Percentiles rank a stretch among this genome's conserved stretches.
phyloP scores from a whole-genome alignment of 1,284 basidiomycete species.

The Puccinia novopanici region DNA sequence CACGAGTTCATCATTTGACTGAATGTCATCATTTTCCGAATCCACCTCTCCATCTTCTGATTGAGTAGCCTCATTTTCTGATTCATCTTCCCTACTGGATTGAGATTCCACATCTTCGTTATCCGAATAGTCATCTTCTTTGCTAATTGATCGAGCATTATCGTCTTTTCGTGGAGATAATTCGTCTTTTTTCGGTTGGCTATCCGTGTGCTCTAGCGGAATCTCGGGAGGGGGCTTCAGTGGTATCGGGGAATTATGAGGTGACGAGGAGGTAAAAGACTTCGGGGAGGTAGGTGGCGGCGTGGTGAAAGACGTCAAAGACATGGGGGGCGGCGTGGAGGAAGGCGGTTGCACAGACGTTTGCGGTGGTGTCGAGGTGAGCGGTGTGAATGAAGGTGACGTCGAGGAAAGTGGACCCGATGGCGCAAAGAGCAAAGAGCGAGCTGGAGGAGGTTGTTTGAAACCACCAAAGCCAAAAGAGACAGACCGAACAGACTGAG shows the following conservation, averaged over 20 bases:
- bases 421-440: not conserved
- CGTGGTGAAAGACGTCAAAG: not conserved
- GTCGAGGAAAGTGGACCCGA: not conserved
- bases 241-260: not conserved
- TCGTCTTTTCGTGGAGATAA: not conserved
- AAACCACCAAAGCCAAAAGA: constrained; percentile 32
- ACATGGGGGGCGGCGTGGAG: not conserved
- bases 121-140: not conserved
- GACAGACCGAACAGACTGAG: not conserved
- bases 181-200: not conserved
- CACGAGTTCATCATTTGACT: not conserved
- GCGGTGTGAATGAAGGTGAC: not conserved
- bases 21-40: not conserved
- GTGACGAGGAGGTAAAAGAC: not conserved
- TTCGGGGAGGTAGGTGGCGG: constrained; percentile 4
- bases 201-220: not conserved
- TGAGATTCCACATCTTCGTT: not conserved
- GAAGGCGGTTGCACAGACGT: not conserved
- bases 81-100: not conserved
- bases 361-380: not conserved
- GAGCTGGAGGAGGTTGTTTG: not conserved
- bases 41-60: not conserved
- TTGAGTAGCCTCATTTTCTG: too few relatives aligned
- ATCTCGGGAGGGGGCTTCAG: not conserved
- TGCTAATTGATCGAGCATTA: not conserved